A percentile compares a stretch with the other conserved stretches of the same genome.
Evolutionary conservation across 192 early-diverging fungal genomes (phyloP).

Genomic region (Coemansia sp.): DNA sequence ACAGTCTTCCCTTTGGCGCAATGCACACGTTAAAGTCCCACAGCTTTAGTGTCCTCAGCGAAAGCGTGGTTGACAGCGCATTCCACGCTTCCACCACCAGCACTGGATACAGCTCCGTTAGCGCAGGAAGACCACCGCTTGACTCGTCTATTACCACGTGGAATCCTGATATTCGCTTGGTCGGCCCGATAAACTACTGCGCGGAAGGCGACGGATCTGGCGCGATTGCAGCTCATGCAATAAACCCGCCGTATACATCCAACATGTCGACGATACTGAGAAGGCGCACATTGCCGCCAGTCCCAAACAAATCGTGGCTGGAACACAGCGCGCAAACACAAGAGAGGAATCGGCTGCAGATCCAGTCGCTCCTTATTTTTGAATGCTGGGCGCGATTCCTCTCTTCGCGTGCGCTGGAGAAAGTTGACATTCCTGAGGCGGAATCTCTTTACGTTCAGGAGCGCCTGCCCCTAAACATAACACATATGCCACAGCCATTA

Average conservation of each 20-base stretch:
- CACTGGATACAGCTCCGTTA: not conserved
- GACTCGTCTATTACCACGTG: not conserved
- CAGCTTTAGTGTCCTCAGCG: slow-evolving; percentile 27
- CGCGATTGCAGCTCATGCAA: not conserved
- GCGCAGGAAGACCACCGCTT: not conserved
- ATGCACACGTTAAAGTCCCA: slow-evolving; percentile 21
- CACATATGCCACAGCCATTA: slow-evolving; percentile 27
- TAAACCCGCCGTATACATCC: not conserved
- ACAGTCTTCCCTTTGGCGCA: not conserved
- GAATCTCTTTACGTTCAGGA: slow-evolving; percentile 37
- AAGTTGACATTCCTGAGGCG: slow-evolving; percentile 19
- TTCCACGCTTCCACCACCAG: slow-evolving; percentile 24
- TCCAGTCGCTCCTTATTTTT: slow-evolving; percentile 42
- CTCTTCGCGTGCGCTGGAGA: slow-evolving; percentile 13
- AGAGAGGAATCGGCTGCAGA: slow-evolving; percentile 16
- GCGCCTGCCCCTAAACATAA: slow-evolving; percentile 38
- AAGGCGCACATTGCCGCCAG: slow-evolving; percentile 15
- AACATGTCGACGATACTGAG: slow-evolving; percentile 3
- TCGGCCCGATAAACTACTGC: not conserved
- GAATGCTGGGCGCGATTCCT: slow-evolving; percentile 48
- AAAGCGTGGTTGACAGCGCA: slow-evolving; percentile 23
- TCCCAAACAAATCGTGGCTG: not conserved
- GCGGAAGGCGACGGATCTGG: not conserved
- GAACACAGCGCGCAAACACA: slow-evolving; percentile 5
- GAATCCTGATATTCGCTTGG: not conserved